Conservation (phyloP, 208 protist species). For the Trypanosoma grayi region DNA sequence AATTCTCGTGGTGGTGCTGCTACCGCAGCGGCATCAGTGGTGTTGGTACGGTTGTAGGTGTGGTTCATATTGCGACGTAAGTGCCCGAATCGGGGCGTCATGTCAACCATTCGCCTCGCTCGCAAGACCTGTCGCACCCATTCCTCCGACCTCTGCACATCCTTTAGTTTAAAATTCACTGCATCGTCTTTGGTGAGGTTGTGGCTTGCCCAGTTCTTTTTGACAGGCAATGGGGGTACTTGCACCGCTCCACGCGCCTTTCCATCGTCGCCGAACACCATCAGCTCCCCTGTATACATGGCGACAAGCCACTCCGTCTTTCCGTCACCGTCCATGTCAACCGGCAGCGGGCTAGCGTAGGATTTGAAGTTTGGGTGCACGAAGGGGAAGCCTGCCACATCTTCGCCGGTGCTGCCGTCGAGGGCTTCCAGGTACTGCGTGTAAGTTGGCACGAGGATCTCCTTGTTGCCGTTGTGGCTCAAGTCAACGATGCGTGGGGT, state of each 20-base stretch:
- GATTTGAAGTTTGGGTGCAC: slow-evolving; percentile 72
- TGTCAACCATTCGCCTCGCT: slow-evolving; percentile 13
- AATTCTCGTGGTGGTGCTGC: no score
- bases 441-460: slow-evolving; percentile 79
- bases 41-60: background rate
- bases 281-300: slow-evolving; percentile 83
- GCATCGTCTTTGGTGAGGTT: slow-evolving; percentile 23
- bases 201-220: slow-evolving; percentile 69
- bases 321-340: slow-evolving; percentile 84
- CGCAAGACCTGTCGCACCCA: slow-evolving; percentile 8
- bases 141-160: background rate
- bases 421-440: slow-evolving; percentile 74
- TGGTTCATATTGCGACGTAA: background rate
- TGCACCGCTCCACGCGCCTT: slow-evolving; percentile 45
- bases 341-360: slow-evolving; percentile 73
- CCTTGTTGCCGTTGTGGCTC: slow-evolving; percentile 71
- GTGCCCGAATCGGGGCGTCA: background rate
- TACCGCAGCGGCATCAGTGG: background rate
- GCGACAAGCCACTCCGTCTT: slow-evolving; percentile 80
- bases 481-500: slow-evolving; percentile 83
- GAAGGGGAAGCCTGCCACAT: slow-evolving; percentile 82
- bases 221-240: slow-evolving; percentile 77
- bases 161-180: slow-evolving; percentile 14
- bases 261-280: slow-evolving; percentile 74
- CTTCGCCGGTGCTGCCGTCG: slow-evolving; percentile 42